Evolutionary conservation across 192 early-diverging fungal species (phyloP), one percentile per base, ranked within the genome.

Genomic region (Spizellomyces punctatus): DNA sequence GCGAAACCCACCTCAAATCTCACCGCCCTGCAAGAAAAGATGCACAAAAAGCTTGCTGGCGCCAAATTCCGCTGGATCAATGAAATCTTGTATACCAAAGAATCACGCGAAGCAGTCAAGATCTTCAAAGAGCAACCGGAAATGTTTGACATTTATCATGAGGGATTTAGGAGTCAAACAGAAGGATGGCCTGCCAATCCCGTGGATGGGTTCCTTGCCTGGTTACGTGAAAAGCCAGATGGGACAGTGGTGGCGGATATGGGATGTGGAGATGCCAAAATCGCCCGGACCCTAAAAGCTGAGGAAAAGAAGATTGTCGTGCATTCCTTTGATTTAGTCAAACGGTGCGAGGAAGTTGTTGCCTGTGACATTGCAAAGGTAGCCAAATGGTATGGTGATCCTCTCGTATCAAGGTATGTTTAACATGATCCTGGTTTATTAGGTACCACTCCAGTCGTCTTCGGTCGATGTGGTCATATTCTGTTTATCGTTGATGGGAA

Each of bases 401-500:
- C 63, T 36, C 2, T 4, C 50, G 0, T 19, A 4, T 54, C 14
- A 54, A n/a, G 12, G 17, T n/a, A 4, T 54, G 50, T 19, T 54
- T 36, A 36, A 36, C 27, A 36, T 36, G 27, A 36, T 36, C 27
- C 27, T 36, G 60, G 19, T n/a, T n/a, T 19, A 76, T 65, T 55
- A 60, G 75, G 76, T 95, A 41, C 96, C 97, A 17, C 67, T 98
- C 60, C 65, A 82, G 14, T 79, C 85, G 22, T 78, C 58, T 10
- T 67, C 79, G 5, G 91, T 90, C 0, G 95, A 99, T 76, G 85
- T 99, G 9, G 90, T 85, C 5, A 86, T 98, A 17, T 98, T 99
- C 77, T 95, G 90, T 63, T 81, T 99, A 66, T 91, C 91, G n/a
- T 78, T 98, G 73, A 99, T 99, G 97, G 96, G 96, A 10, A 95